Base-by-base conservation (phyloP, 75 land plant species). In the Picea sitchensis region DNA sequence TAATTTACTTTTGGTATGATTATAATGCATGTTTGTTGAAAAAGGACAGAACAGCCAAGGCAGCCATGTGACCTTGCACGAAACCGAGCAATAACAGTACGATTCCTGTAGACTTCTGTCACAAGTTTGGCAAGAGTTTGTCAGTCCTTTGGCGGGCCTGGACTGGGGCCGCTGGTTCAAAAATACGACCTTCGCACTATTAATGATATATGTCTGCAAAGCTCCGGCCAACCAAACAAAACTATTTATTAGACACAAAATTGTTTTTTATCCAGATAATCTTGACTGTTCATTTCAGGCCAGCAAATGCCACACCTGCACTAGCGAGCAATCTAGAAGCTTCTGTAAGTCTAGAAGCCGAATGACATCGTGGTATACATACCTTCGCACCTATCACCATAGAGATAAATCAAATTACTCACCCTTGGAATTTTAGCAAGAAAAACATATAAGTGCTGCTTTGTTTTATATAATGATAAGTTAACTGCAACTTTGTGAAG, bases 291-390 rank as follows among this genome's bases (percentile, higher is more conserved):
- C 13, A 8, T 15, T 18, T 54, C 58, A 15, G 34, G 11, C 17
- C 17, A 56, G 18, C 18, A 21, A n/a, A 76, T 31, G 9, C 18
- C 58, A 14, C 65, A 81, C 83, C 83, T 81, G 83, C 67, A 81
- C 83, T 21, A 32, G 83, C 23, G 82, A 57, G 54, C 81, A 78
- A 47, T 78, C 82, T 11, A 81, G 57, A 5, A 80, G 57, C 61
- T 81, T 81, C 82, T 81, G 83, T 2, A 81, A 60, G 23, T 81
- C 83, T 9, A 61, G 82, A 17, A 81, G 82, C n/a, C 83, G 82
- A 44, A 81, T 80, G 2, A 81, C 83, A n/a, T 81, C 83, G 11
- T 81, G 83, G 58, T 81, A 81, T 34, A 81, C 83, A 81, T 81
- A 81, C 36, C 71, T 81, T 62, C 83, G 82, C 32, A 81, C 71